Percentiles rank a stretch among this genome's conserved stretches.
These are phyloP conservation scores for Pseudonectria foliicola DNA, from an alignment of 2,329 filamentous ascomycete genomes.

Conservation along the genomic window DNA sequence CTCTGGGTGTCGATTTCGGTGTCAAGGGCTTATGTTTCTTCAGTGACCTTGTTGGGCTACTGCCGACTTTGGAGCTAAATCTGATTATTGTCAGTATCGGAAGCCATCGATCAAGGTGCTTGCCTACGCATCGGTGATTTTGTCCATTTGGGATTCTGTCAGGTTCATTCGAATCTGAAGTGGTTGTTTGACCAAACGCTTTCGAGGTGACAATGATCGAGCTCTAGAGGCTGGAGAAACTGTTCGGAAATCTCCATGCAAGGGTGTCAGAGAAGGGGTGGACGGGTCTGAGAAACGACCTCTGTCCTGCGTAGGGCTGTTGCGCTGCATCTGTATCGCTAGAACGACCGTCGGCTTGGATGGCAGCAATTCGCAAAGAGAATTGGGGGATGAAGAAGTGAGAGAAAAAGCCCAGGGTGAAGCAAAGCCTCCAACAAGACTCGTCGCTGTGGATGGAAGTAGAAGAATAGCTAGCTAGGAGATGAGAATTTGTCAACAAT, in stretches of 20 bases:
- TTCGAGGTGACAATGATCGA: slow-evolving; percentile 29
- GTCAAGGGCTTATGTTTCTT: slow-evolving; percentile 11
- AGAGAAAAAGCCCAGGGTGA: too few relatives aligned
- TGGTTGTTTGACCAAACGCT: slow-evolving; percentile 28
- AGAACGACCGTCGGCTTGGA: slow-evolving; percentile 1
- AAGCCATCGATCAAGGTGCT: not conserved
- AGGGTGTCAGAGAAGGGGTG: slow-evolving; percentile 19
- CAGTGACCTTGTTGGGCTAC: slow-evolving; percentile 17
- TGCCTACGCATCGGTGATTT: slow-evolving; percentile 37
- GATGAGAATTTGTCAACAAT: not conserved
- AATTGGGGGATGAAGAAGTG: too few relatives aligned
- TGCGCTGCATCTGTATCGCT: slow-evolving; percentile 12
- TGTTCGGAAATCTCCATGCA: slow-evolving; percentile 33
- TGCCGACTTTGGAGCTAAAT: slow-evolving; percentile 26
- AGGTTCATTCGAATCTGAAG: slow-evolving; percentile 42
- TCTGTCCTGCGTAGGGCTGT: slow-evolving; percentile 8
- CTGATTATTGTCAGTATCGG: slow-evolving; percentile 15
- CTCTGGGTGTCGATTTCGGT: slow-evolving; percentile 14
- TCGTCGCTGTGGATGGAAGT: too few relatives aligned
- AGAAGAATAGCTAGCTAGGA: too few relatives aligned
- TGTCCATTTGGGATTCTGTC: slow-evolving; percentile 42
- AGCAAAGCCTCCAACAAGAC: too few relatives aligned
- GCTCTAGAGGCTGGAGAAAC: slow-evolving; percentile 24
- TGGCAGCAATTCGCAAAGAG: too few relatives aligned
- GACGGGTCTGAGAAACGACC: slow-evolving; percentile 19